Evolutionary conservation across 1,139 yeast genomes (phyloP).

Genomic region (Pichia terricola): DNA sequence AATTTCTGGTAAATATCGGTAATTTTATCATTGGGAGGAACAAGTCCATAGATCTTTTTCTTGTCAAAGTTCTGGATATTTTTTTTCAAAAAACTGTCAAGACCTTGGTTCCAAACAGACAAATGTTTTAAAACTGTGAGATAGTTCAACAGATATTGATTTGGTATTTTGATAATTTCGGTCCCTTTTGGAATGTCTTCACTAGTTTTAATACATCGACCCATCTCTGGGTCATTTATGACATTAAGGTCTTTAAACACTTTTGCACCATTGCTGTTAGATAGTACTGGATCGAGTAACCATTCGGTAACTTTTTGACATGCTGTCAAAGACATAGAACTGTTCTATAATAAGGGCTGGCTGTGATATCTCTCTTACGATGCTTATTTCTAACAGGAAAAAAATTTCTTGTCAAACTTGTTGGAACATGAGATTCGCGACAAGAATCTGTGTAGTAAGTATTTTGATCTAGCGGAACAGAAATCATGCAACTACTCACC

Average conservation of each 20-base stretch:
- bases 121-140: conserved; percentile 36
- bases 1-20: conserved; percentile 28
- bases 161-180: conserved; percentile 35
- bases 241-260: conserved; percentile 15
- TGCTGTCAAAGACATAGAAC: too few relatives aligned
- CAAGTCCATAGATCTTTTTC: background rate
- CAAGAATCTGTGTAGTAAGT: too few relatives aligned
- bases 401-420: background rate
- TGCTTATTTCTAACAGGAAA: too few relatives aligned
- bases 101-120: conserved; percentile 13
- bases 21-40: conserved; percentile 3
- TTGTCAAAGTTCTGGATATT: conserved; percentile 2
- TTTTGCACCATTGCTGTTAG: too few relatives aligned
- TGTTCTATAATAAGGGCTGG: too few relatives aligned
- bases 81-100: conserved; percentile 7
- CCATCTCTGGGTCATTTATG: conserved; percentile 33
- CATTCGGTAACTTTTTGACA: too few relatives aligned
- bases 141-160: conserved; percentile 49
- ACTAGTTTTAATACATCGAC: conserved; percentile 53
- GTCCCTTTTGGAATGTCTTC: conserved; percentile 29
- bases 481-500: too few relatives aligned
- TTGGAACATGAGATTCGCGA: background rate
- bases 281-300: too few relatives aligned
- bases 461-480: too few relatives aligned
- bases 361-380: too few relatives aligned